Conservation (phyloP, 768 basidiomycete genomes). For the Tylopilus felleus region DNA sequence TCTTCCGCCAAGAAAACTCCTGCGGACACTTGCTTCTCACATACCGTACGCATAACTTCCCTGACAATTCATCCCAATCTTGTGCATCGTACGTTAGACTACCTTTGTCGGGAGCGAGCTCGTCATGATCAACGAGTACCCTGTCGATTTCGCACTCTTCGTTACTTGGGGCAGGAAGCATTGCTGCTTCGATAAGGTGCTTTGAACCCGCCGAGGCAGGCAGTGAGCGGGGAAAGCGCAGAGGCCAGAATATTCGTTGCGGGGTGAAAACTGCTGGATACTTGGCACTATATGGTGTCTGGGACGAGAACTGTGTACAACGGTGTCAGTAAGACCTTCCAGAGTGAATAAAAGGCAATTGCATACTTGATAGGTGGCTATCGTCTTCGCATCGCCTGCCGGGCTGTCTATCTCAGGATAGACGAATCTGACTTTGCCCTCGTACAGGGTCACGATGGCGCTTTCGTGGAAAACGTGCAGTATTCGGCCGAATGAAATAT, state of each 20-base stretch:
- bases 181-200: conserved; percentile 22
- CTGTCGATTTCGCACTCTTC: conserved; percentile 19
- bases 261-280: conserved; percentile 24
- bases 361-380: conserved; percentile 22
- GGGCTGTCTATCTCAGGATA: conserved; percentile 24
- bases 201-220: conserved; percentile 8
- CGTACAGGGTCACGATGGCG: conserved; percentile 25
- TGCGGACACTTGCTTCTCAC: conserved; percentile 22
- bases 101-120: conserved; percentile 7
- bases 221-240: conserved; percentile 11
- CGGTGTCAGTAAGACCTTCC: neutral
- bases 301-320: conserved; percentile 18
- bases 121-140: conserved; percentile 23
- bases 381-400: conserved; percentile 12
- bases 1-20: conserved; percentile 24
- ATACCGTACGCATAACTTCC: conserved; percentile 26
- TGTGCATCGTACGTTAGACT: conserved; percentile 22
- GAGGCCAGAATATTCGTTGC: conserved; percentile 30
- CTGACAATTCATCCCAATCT: conserved; percentile 33
- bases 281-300: conserved; percentile 15
- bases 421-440: conserved; percentile 25
- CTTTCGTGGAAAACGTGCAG: conserved; percentile 27
- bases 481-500: conserved; percentile 27
- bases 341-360: neutral
- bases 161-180: conserved; percentile 13